Percentiles rank a stretch among this genome's conserved stretches.
phyloP scores from a whole-genome alignment of 2,329 filamentous ascomycete species.

The Fusarium poae region DNA sequence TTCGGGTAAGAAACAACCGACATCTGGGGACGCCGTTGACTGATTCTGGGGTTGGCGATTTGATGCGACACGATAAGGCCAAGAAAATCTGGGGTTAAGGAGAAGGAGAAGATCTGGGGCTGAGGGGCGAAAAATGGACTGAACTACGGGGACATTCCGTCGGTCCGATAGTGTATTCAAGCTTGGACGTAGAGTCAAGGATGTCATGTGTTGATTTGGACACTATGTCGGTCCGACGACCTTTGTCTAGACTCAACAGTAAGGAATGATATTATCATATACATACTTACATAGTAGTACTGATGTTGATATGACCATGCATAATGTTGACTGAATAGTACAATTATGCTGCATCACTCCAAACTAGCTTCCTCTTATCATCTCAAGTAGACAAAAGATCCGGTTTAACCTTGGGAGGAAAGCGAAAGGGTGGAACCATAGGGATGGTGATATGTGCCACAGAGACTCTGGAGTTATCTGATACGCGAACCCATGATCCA shows the following conservation, averaged over 20 bases:
- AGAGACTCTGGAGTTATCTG: background rate
- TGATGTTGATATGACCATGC: background rate
- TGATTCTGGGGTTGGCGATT: constrained; percentile 21
- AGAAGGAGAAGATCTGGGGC: constrained; percentile 36
- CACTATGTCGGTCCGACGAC: constrained; percentile 10
- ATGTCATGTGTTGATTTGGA: background rate
- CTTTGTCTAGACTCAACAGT: no score
- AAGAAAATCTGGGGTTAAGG: constrained; percentile 39
- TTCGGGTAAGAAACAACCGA: background rate
- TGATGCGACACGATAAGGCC: constrained; percentile 12
- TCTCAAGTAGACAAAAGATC: background rate
- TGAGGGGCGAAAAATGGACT: constrained; percentile 17
- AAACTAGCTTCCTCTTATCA: background rate
- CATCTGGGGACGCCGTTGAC: background rate
- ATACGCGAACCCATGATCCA: background rate
- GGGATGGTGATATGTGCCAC: background rate
- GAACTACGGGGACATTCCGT: constrained; percentile 7
- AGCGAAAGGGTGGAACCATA: background rate
- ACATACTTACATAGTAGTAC: no score
- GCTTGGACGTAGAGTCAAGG: constrained; percentile 6
- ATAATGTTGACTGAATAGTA: background rate
- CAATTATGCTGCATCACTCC: background rate
- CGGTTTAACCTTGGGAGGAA: background rate
- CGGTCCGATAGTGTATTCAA: constrained; percentile 23
- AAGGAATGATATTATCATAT: no score